A percentile compares a stretch with the other conserved stretches of the same genome.
Evolutionary conservation across 140 eudicot genomes (phyloP).

Genomic region (Oenanthe javanica): DNA sequence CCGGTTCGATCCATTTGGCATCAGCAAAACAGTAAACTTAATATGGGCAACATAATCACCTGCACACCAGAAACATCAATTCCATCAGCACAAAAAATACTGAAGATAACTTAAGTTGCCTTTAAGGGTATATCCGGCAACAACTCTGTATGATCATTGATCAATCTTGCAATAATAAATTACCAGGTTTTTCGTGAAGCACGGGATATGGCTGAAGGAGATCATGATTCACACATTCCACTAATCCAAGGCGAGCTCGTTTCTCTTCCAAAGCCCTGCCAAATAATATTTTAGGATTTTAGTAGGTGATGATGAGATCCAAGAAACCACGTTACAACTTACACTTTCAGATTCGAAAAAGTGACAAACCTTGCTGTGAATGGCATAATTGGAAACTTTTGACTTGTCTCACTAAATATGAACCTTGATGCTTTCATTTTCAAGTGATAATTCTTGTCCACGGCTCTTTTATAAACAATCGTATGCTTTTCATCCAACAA

Average conservation of each 20-base stretch:
- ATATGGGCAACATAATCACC: slow-evolving; percentile 89
- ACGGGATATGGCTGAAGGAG: slow-evolving; percentile 92
- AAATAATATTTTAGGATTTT: neutral
- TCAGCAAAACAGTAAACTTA: slow-evolving; percentile 76
- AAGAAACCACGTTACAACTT: neutral
- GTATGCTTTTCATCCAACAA: slow-evolving; percentile 91
- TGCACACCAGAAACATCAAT: slow-evolving; percentile 21
- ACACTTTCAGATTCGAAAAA: neutral
- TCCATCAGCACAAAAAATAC: neutral
- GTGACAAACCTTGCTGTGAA: slow-evolving; percentile 71
- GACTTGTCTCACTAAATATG: slow-evolving; percentile 78
- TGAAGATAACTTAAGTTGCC: neutral
- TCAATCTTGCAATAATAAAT: neutral
- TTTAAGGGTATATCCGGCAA: neutral
- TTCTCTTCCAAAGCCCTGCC: slow-evolving; percentile 85
- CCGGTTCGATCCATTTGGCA: slow-evolving; percentile 93
- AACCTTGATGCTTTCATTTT: slow-evolving; percentile 97
- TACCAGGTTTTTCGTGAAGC: slow-evolving; percentile 91
- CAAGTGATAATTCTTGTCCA: slow-evolving; percentile 81
- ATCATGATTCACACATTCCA: slow-evolving; percentile 91
- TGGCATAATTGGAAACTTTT: slow-evolving; percentile 95
- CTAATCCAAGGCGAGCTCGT: slow-evolving; percentile 76
- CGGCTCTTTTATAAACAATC: slow-evolving; percentile 83
- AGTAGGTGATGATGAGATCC: neutral
- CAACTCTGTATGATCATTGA: neutral